Evolutionary conservation across 2,329 filamentous ascomycete genomes (phyloP).

Genomic region (Phyllosticta paracitricarpa): DNA sequence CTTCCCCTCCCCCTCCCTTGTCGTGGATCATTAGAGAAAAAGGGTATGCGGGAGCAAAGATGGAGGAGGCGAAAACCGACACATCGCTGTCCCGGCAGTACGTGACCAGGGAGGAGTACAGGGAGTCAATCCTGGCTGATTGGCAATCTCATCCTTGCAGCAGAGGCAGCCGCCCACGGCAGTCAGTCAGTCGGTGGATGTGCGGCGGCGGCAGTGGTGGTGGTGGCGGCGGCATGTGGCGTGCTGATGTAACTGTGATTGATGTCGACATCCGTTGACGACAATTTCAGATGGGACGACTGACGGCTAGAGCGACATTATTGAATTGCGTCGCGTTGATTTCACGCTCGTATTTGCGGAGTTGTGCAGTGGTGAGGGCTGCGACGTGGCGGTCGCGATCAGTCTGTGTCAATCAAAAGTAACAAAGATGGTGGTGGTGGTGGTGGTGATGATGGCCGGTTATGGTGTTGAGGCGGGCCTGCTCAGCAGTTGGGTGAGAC

Average conservation of each 20-base stretch:
- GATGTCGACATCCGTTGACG: not conserved
- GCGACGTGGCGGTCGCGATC: not conserved
- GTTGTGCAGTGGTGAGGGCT: not conserved
- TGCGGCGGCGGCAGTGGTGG: not conserved
- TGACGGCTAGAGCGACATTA: not conserved
- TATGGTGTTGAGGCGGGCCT: not conserved
- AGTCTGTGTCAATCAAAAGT: not conserved
- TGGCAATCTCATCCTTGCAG: not conserved
- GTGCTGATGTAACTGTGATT: not conserved
- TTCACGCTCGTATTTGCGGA: not conserved
- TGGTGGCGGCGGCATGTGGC: not conserved
- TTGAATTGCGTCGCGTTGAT: not conserved
- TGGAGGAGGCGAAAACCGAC: not conserved
- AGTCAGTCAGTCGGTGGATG: not conserved
- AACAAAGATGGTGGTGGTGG: not conserved
- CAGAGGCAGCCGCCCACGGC: too few species aligned
- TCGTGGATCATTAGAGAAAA: too few species aligned
- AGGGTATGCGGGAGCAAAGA: too few species aligned
- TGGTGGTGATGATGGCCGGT: not conserved
- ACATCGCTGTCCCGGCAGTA: not conserved
- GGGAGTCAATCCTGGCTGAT: not conserved
- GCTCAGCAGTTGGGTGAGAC: not conserved
- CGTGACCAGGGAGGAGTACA: too few species aligned
- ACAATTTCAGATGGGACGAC: not conserved
- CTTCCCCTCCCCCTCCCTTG: too few species aligned